Percentiles rank a stretch among this genome's conserved stretches.
Evolutionary conservation across 495 filamentous ascomycete genomes (phyloP).

Genomic region (Xylaria longipes): DNA sequence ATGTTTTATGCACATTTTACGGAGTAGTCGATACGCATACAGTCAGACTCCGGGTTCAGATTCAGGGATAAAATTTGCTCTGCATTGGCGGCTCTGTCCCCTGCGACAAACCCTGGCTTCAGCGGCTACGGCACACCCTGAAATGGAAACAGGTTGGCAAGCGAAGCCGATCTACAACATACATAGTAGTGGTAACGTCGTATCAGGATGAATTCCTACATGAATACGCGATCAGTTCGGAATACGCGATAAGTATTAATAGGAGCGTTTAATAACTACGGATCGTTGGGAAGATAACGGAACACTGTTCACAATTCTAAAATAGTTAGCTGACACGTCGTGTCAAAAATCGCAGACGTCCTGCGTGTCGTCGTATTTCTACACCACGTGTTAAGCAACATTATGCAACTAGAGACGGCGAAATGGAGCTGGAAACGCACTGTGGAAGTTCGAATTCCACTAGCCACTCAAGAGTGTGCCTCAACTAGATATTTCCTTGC

Average conservation of each 20-base stretch:
- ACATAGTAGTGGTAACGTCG: background rate
- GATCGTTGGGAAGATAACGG: background rate
- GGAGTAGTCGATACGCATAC: background rate
- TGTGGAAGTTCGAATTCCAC: background rate
- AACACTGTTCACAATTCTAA: background rate
- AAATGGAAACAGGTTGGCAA: background rate
- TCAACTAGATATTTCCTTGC: background rate
- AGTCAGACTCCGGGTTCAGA: background rate
- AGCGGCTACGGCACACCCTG: background rate
- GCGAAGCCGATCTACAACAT: background rate
- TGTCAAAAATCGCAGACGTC: background rate
- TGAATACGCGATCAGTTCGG: background rate
- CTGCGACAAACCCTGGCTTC: background rate
- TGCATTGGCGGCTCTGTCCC: conserved; percentile 12
- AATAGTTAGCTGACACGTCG: background rate
- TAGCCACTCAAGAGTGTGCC: background rate
- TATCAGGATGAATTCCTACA: background rate
- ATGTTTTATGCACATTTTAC: conserved; percentile 7
- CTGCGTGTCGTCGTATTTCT: background rate
- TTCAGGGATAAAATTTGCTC: background rate
- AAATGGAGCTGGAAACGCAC: conserved; percentile 1
- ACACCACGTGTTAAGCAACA: conserved; percentile 2
- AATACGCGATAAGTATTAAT: background rate
- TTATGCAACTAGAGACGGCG: background rate
- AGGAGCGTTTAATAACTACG: background rate